Conservation (phyloP, 306 rosid genomes). For the Sechiopsis laciniata region DNA sequence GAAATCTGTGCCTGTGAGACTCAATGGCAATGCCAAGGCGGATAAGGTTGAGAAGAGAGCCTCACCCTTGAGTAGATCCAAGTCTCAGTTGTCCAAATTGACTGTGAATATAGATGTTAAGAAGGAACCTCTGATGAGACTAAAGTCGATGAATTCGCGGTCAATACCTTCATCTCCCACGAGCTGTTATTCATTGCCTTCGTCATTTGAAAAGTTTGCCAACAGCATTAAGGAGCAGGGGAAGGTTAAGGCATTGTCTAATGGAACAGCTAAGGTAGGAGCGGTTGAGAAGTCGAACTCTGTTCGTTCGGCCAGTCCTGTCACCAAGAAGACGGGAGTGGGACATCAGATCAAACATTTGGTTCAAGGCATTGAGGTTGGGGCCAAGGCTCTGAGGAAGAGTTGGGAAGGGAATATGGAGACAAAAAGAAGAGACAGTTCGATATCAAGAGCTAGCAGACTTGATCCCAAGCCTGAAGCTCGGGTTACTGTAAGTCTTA, state of each 20-base stretch:
- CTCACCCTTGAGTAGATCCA: constrained; percentile 35
- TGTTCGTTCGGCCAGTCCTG: constrained; percentile 54
- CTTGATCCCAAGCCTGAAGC: constrained; percentile 58
- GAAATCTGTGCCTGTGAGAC: constrained; percentile 31
- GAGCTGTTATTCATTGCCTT: constrained; percentile 79
- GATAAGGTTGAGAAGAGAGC: constrained; percentile 49
- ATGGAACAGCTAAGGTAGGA: constrained; percentile 39
- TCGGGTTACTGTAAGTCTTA: constrained; percentile 56
- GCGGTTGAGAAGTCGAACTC: constrained; percentile 44
- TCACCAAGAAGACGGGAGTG: constrained; percentile 35
- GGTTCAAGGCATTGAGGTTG: constrained; percentile 81
- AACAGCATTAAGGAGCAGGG: constrained; percentile 67
- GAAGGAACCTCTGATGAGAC: constrained; percentile 52
- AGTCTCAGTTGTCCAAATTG: constrained; percentile 44
- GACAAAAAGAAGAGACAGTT: constrained; percentile 51
- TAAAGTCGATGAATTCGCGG: constrained; percentile 74
- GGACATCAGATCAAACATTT: constrained; percentile 59
- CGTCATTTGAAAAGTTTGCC: constrained; percentile 77
- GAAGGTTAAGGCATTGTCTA: constrained; percentile 44
- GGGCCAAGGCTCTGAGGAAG: constrained; percentile 87
- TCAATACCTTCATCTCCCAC: constrained; percentile 78
- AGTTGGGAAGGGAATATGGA: constrained; percentile 99
- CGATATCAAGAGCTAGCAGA: constrained; percentile 51
- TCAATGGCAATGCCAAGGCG: constrained; percentile 40
- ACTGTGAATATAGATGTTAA: constrained; percentile 49